These are phyloP conservation scores for Rhypophila decipiens DNA, from an alignment of 495 filamentous ascomycete genomes.

Conservation along the genomic window DNA sequence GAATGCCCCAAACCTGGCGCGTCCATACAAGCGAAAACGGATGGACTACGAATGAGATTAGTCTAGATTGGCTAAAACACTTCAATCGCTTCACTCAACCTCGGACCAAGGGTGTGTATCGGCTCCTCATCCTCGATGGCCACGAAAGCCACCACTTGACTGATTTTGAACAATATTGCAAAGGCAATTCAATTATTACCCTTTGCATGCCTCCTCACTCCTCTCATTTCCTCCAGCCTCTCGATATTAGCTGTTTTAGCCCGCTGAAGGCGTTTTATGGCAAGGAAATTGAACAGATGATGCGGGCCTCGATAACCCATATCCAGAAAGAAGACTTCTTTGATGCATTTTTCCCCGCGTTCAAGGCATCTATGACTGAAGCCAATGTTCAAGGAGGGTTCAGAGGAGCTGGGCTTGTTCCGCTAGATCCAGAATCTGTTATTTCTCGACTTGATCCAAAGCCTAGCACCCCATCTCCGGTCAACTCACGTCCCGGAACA, in stretches of 20 bases:
- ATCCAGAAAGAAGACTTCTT: not conserved
- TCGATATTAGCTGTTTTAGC: not conserved
- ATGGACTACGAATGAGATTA: conserved; percentile 26
- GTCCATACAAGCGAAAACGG: conserved; percentile 24
- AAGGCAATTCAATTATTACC: conserved; percentile 24
- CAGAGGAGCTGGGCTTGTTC: not conserved
- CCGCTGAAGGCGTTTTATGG: not conserved
- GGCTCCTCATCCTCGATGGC: conserved; percentile 27
- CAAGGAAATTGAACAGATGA: not conserved
- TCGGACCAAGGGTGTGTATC: conserved; percentile 16
- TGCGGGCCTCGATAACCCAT: not conserved
- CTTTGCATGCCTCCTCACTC: too few relatives aligned
- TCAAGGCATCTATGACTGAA: not conserved
- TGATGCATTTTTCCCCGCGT: not conserved
- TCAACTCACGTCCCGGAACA: not conserved
- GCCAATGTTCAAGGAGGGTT: not conserved
- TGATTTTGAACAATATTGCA: conserved; percentile 20
- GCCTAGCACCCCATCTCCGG: not conserved
- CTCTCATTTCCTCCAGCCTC: conserved; percentile 2
- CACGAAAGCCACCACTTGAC: conserved; percentile 16
- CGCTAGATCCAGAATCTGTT: not conserved
- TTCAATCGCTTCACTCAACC: conserved; percentile 12
- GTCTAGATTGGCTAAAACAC: conserved; percentile 11
- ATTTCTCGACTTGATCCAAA: conserved; percentile 1
- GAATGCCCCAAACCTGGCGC: conserved; percentile 13